Percentiles rank a stretch among this genome's conserved stretches.
Conservation (phyloP, 2,329 filamentous ascomycete genomes). For the Dryadomyces quercus-mongolicae region DNA sequence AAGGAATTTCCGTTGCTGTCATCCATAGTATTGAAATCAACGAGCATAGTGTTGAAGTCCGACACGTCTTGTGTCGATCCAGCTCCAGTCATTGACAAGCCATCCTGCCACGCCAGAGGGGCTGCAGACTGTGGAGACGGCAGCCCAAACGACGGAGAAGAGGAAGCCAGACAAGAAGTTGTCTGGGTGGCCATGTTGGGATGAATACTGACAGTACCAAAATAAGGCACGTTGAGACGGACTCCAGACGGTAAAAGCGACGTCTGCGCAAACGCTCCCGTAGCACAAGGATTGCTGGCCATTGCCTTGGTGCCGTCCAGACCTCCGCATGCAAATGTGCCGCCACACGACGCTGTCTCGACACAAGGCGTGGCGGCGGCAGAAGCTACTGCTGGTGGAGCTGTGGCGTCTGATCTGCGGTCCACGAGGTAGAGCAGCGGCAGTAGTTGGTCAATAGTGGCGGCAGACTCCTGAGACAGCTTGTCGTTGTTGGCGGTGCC, state of each 20-base stretch:
- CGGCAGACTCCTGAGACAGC: conserved; percentile 27
- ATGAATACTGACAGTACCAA: conserved; percentile 34
- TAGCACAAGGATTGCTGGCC: neutral
- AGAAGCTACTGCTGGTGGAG: no score
- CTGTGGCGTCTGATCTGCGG: conserved; percentile 4
- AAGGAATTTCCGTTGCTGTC: conserved; percentile 3
- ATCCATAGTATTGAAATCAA: conserved; percentile 10
- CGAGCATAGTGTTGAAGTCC: conserved; percentile 11
- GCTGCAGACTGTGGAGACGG: neutral
- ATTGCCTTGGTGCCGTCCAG: neutral
- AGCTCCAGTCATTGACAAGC: neutral
- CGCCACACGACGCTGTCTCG: no score
- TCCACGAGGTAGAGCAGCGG: conserved; percentile 24
- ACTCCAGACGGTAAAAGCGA: conserved; percentile 13
- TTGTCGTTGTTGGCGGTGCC: conserved; percentile 26
- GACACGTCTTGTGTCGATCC: neutral
- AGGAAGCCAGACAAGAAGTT: neutral
- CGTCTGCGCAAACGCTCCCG: conserved; percentile 7
- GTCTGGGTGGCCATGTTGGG: neutral
- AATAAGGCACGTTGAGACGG: conserved; percentile 31
- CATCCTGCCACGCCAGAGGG: neutral
- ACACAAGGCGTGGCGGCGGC: no score
- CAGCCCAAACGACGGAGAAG: neutral
- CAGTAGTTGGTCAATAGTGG: conserved; percentile 29
- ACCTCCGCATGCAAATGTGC: no score